A percentile compares a stretch with the other conserved stretches of the same genome.
phyloP scores from a whole-genome alignment of 352 stramenopile genomes.

The Bremia lactucae region DNA sequence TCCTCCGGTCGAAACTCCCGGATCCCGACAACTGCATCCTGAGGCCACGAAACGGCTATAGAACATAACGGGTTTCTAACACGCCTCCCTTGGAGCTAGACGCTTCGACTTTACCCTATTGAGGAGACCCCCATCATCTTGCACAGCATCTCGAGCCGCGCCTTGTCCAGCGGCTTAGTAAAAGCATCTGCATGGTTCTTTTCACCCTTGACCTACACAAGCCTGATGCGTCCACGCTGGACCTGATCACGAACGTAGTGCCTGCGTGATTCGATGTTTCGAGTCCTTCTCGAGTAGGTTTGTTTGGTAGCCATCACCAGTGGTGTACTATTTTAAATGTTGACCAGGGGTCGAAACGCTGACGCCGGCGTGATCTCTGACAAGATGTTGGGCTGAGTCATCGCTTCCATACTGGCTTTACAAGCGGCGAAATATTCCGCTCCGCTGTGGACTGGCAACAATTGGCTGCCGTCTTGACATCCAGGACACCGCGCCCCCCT shows the following conservation, averaged over 20 bases:
- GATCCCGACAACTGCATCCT: too few relatives aligned
- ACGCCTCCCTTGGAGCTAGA: not conserved
- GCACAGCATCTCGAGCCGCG: not conserved
- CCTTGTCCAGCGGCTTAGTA: not conserved
- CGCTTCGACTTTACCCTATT: not conserved
- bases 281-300: not conserved
- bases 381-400: not conserved
- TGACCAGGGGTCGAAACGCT: not conserved
- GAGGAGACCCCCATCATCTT: not conserved
- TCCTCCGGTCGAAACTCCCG: too few relatives aligned
- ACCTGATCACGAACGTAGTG: slow-evolving; percentile 6
- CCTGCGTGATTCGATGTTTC: slow-evolving; percentile 1
- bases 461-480: slow-evolving; percentile 1
- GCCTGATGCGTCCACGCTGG: not conserved
- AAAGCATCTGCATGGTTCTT: not conserved
- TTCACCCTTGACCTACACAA: not conserved
- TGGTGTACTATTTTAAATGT: slow-evolving; percentile 4
- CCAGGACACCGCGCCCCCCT: slow-evolving; percentile 1
- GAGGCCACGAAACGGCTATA: too few relatives aligned
- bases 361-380: slow-evolving; percentile 1
- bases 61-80: not conserved
- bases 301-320: slow-evolving; percentile 1
- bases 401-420: slow-evolving; percentile 1
- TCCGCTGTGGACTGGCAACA: slow-evolving; percentile 4
- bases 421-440: slow-evolving; percentile 6